Base-by-base conservation (phyloP, 352 stramenopile genomes). In the Plasmopara halstedii region DNA sequence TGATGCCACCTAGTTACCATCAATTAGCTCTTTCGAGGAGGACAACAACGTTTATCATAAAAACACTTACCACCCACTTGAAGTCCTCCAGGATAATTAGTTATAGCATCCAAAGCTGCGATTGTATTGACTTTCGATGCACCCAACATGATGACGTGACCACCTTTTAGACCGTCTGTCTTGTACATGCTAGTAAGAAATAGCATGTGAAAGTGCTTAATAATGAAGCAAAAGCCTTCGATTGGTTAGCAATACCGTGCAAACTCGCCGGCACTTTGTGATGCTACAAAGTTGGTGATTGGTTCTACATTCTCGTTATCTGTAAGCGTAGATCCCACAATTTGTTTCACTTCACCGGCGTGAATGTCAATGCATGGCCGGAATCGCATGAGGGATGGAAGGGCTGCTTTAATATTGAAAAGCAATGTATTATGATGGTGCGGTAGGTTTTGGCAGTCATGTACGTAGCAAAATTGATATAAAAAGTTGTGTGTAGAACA, bases 71-170 rank as follows among this genome's bases (percentile, higher is more conserved):
- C 96, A 49, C 96, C 96, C 27, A 99, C 76, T 71, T 99, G 96
- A 26, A 99, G 67, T 6, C 90, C 91, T 25, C 79, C 63, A 0
- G 94, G 95, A 56, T 97, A 98, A 14, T 82, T 82, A 20, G 56
- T 41, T 19, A 98, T 56, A 8, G 93, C 94, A 19, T 83, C 70
- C 14, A 95, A 48, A 2, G 86, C 90, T 23, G 94, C 92, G 29
- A 92, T 71, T 44, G 90, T 83, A 64, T 98, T 98, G 15, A 77
- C 88, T 45, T 88, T 69, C 3, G 74, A 86, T 7, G 78, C 68
- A n/a, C 95, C 95, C 14, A 99, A 71, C 92, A 98, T 98, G 58
- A 99, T 98, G 18, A 99, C 92, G 58, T 99, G 96, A 17, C 96
- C 96, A 4, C 95, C 96, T 1, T 68, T 71, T 11, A 99, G 56